phyloP scores from a whole-genome alignment of 2,329 filamentous ascomycete species.

The Alternaria triticina region DNA sequence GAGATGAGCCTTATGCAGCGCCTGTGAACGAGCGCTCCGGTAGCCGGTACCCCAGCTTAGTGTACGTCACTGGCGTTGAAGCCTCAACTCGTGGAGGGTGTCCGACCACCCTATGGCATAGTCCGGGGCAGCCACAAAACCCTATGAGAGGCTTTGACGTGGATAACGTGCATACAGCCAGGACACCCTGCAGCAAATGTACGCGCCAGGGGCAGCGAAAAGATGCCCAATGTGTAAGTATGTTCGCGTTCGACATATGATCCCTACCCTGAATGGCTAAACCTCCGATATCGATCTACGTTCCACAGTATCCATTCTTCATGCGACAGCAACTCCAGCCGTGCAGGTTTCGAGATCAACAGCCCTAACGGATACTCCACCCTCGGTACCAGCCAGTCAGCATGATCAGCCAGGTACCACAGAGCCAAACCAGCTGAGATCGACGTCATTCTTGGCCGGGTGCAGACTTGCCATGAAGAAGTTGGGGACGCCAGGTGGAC shows the following conservation, averaged over 20 bases:
- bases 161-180: constrained; percentile 1
- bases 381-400: constrained; percentile 23
- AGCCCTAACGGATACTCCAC: constrained; percentile 25
- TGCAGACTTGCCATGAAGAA: constrained; percentile 13
- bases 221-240: constrained; percentile 3
- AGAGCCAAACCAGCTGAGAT: constrained; percentile 36
- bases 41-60: constrained; percentile 13
- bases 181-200: constrained; percentile 4
- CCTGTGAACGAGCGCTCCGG: constrained; percentile 18
- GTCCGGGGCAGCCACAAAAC: background rate
- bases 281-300: constrained; percentile 36
- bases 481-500: constrained; percentile 23
- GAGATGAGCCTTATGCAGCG: constrained; percentile 37
- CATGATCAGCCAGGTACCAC: constrained; percentile 20
- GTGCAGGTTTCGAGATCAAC: constrained; percentile 31
- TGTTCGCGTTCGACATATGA: constrained; percentile 11
- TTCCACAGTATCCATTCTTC: constrained; percentile 12
- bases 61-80: constrained; percentile 32
- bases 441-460: constrained; percentile 31
- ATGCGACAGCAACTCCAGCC: constrained; percentile 25
- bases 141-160: constrained; percentile 8
- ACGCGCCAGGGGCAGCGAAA: constrained; percentile 16
- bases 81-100: constrained; percentile 2
- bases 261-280: constrained; percentile 29
- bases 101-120: constrained; percentile 1